Conservation (phyloP, 176 grass and related monocot genomes). For the Secale cereale region DNA sequence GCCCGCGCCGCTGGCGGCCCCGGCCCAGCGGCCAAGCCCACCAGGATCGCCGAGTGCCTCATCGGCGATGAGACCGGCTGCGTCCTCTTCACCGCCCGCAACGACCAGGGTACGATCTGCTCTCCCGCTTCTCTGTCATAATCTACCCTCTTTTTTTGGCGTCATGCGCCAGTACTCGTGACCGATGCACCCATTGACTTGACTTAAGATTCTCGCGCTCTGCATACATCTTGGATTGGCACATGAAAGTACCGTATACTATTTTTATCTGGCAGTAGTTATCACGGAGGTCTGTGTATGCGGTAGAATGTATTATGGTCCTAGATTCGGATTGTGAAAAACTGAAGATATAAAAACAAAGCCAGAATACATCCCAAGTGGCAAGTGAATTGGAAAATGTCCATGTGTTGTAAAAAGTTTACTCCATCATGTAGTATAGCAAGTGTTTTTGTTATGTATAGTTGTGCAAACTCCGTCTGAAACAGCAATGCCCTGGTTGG, state of each 20-base stretch:
- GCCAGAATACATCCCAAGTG: no score
- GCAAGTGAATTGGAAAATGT: background rate
- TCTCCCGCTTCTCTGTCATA: background rate
- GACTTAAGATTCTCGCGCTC: background rate
- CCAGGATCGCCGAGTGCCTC: slow-evolving; percentile 75
- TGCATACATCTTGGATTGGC: background rate
- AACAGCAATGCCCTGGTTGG: background rate
- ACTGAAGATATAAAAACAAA: background rate
- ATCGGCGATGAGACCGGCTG: slow-evolving; percentile 81
- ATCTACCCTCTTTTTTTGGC: background rate
- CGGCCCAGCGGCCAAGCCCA: slow-evolving; percentile 28
- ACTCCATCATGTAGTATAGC: background rate
- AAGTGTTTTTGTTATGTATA: background rate
- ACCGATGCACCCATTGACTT: background rate
- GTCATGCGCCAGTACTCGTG: background rate
- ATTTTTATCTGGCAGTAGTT: background rate
- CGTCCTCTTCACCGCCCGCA: slow-evolving; percentile 77
- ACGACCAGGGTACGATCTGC: slow-evolving; percentile 69
- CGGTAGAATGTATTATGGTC: background rate
- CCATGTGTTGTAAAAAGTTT: background rate
- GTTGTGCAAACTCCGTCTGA: background rate
- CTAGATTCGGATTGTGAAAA: background rate
- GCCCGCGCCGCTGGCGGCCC: slow-evolving; percentile 36
- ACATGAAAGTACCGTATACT: background rate
- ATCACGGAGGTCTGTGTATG: background rate